Base-by-base conservation (phyloP, 176 grass and related monocot species). In the Tillandsia leiboldiana region DNA sequence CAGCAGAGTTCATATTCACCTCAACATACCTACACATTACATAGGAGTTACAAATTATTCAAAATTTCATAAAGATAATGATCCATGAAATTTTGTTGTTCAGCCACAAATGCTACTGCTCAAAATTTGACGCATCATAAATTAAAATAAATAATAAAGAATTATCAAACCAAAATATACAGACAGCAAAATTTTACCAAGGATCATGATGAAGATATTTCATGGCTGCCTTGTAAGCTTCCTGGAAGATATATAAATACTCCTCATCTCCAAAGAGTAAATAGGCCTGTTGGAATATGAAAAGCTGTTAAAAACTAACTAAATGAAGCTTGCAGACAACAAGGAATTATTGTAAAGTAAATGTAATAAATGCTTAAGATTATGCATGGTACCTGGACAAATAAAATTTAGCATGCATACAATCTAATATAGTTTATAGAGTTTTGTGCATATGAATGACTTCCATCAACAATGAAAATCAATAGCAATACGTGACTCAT, bases 181-280 rank as follows among this genome's bases (percentile, higher is more conserved):
- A 24, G n/a, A 67, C 14, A 26, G 48, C 18, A 51, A 50, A 64
- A 12, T n/a, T 53, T 87, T 87, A 96, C 93, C 93, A 96, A 77
- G 93, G 93, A 84, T 96, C 93, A 14, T 87, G 88, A 79, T 96
- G 83, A 65, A 96, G 88, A 75, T 92, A 89, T 14, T 57, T 78
- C 93, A 96, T 92, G 18, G 69, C 93, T 76, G 93, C 83, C 82
- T 90, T 96, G 78, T 96, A 92, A 85, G 93, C 93, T 71, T 96
- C 86, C 70, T 83, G 86, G 81, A 96, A 92, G 63, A 96, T 87
- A 85, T 82, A 89, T 52, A 96, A 67, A 59, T 92, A 96, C 68
- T 96, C 93, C 81, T 96, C 88, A 72, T 96, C 93, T 74, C 93
- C 93, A 76, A 96, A 96, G 67, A 96, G 83, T 77, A 96, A 81